phyloP scores from a whole-genome alignment of 208 protist species.

The Leishmania braziliensis region DNA sequence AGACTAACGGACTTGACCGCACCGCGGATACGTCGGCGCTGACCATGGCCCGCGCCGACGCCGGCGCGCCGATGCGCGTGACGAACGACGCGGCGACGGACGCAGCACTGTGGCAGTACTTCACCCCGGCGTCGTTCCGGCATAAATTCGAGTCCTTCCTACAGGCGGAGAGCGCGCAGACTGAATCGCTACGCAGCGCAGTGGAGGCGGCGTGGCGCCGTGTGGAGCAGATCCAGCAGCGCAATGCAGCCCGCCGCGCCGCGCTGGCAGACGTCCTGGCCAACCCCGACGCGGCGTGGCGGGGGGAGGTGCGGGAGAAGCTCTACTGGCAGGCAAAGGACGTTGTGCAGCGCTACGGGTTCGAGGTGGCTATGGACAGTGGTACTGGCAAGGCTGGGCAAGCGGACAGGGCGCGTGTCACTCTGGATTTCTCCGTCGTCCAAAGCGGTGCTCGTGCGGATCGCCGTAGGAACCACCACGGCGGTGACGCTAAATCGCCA shows the following conservation, averaged over 20 bases:
- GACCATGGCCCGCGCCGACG: background rate
- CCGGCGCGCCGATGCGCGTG: conserved; percentile 12
- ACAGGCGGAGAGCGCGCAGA: conserved; percentile 28
- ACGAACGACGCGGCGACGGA: conserved; percentile 19
- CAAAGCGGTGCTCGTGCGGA: background rate
- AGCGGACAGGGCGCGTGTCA: conserved; percentile 15
- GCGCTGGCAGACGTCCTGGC: conserved; percentile 24
- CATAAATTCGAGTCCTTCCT: conserved; percentile 11
- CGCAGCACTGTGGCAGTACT: conserved; percentile 34
- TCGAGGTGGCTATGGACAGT: conserved; percentile 35
- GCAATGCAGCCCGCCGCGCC: conserved; percentile 48
- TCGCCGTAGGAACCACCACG: background rate
- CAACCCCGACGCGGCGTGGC: conserved; percentile 23
- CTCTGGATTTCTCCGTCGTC: conserved; percentile 41
- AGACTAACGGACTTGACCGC: background rate
- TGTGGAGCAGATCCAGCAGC: conserved; percentile 55
- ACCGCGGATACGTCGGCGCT: background rate
- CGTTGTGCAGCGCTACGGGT: conserved; percentile 45
- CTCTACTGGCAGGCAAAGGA: conserved; percentile 65
- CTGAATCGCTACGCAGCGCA: conserved; percentile 33
- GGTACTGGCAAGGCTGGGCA: background rate
- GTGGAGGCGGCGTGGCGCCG: conserved; percentile 51
- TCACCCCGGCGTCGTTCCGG: conserved; percentile 38
- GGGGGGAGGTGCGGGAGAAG: conserved; percentile 26
- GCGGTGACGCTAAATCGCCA: background rate